Conservation (phyloP, 768 basidiomycete genomes). For the Coprinopsis strossmayeri region DNA sequence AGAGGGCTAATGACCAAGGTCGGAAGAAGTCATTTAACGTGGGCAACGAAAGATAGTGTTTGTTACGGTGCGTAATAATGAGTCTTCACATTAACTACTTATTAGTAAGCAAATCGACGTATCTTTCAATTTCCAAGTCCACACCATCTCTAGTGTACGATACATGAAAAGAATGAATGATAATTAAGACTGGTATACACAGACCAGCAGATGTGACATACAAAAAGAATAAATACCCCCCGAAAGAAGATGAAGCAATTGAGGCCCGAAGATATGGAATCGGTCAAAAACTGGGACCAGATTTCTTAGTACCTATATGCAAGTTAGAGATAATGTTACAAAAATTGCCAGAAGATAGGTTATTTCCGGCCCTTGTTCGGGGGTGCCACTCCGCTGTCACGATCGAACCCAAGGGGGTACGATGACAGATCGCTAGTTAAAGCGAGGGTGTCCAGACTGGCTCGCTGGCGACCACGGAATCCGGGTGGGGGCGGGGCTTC, state of each 20-base stretch:
- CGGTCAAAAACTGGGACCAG: too few relatives aligned
- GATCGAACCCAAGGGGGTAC: conserved; percentile 76
- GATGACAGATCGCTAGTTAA: conserved; percentile 78
- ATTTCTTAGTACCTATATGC: background rate
- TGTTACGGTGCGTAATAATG: too few relatives aligned
- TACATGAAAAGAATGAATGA: background rate
- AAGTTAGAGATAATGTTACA: conserved; percentile 4
- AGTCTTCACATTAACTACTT: too few relatives aligned
- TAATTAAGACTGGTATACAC: background rate
- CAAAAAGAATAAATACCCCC: background rate
- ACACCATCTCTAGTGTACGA: too few relatives aligned
- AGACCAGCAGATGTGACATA: background rate
- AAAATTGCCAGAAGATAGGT: background rate
- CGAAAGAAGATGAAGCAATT: background rate
- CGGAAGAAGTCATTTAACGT: background rate
- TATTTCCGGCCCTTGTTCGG: conserved; percentile 3
- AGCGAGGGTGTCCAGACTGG: conserved; percentile 80
- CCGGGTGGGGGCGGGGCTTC: conserved; percentile 23
- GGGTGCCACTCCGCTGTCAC: conserved; percentile 31
- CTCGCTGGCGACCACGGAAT: conserved; percentile 50
- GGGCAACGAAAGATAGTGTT: too few relatives aligned
- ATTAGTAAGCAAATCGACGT: too few relatives aligned
- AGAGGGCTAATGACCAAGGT: conserved; percentile 5
- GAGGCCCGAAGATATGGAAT: too few relatives aligned
- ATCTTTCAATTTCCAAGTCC: too few relatives aligned